These are phyloP conservation scores for Pleurotus tuoliensis DNA, from an alignment of 768 basidiomycete genomes.

Conservation along the genomic window DNA sequence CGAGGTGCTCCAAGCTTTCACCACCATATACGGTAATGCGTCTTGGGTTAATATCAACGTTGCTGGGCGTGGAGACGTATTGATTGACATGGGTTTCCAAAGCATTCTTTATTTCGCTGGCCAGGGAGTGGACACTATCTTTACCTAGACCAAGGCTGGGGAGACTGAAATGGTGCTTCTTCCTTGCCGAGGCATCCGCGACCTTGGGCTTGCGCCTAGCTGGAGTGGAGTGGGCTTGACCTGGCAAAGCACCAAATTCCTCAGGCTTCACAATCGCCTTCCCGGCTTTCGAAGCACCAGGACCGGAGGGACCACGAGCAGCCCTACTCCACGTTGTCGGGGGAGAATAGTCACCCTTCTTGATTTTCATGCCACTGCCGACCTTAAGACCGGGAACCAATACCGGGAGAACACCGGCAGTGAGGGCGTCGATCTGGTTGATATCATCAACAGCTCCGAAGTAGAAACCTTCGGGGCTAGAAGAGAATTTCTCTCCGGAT, in stretches of 20 bases:
- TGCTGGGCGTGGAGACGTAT: constrained; percentile 34
- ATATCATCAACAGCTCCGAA: constrained; percentile 54
- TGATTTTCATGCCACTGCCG: constrained; percentile 53
- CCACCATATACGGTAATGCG: constrained; percentile 47
- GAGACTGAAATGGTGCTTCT: constrained; percentile 61
- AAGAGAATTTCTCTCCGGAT: constrained; percentile 31
- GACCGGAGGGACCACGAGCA: constrained; percentile 32
- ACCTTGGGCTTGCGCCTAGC: constrained; percentile 28
- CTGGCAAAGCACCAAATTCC: constrained; percentile 31
- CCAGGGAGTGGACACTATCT: constrained; percentile 48
- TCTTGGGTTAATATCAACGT: constrained; percentile 32
- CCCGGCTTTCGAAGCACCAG: constrained; percentile 39
- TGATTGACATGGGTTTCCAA: constrained; percentile 40
- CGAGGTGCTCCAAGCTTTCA: constrained; percentile 39
- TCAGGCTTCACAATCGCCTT: constrained; percentile 29
- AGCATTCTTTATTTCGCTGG: constrained; percentile 49
- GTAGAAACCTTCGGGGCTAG: constrained; percentile 34
- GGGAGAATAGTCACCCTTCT: constrained; percentile 34
- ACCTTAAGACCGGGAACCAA: constrained; percentile 64
- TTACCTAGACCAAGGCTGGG: constrained; percentile 66
- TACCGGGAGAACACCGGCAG: constrained; percentile 63
- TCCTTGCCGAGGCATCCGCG: constrained; percentile 51
- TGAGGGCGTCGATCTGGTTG: constrained; percentile 68
- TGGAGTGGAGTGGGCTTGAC: constrained; percentile 59
- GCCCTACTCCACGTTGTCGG: constrained; percentile 16